Evolutionary conservation across 306 rosid species (phyloP).

Genomic region (Glycine soja): DNA sequence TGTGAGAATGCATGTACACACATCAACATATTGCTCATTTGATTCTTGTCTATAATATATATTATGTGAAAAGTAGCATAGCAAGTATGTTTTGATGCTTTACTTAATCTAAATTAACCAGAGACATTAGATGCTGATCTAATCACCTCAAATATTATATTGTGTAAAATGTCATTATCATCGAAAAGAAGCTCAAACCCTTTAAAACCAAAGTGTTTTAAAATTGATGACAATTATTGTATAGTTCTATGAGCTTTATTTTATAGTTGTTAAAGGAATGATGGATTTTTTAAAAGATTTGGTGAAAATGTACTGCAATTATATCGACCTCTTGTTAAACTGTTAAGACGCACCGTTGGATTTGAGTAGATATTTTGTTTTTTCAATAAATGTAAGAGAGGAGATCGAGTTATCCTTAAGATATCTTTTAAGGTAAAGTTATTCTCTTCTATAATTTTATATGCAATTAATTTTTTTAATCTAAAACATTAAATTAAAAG

Average conservation of each 20-base stretch:
- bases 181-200: constrained; percentile 36
- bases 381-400: not conserved
- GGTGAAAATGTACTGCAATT: not conserved
- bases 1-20: constrained; percentile 25
- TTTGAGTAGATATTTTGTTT: not conserved
- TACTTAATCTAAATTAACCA: constrained; percentile 28
- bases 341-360: not conserved
- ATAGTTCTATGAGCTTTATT: constrained; percentile 18
- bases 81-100: constrained; percentile 42
- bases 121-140: constrained; percentile 42
- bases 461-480: too few species aligned
- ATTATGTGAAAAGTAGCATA: constrained; percentile 33
- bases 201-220: constrained; percentile 11
- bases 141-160: constrained; percentile 44
- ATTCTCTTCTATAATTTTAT: too few species aligned
- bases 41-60: constrained; percentile 41
- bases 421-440: too few species aligned
- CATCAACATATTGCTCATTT: constrained; percentile 32
- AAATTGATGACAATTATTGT: constrained; percentile 16
- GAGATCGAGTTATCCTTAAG: too few species aligned
- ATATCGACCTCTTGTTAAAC: not conserved
- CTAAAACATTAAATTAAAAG: too few species aligned
- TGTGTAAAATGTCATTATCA: constrained; percentile 41
- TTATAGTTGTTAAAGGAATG: constrained; percentile 18
- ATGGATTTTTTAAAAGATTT: not conserved